These are phyloP conservation scores for Ceratocystis diversiconidia DNA, from an alignment of 2,329 filamentous ascomycete genomes.

Conservation along the genomic window DNA sequence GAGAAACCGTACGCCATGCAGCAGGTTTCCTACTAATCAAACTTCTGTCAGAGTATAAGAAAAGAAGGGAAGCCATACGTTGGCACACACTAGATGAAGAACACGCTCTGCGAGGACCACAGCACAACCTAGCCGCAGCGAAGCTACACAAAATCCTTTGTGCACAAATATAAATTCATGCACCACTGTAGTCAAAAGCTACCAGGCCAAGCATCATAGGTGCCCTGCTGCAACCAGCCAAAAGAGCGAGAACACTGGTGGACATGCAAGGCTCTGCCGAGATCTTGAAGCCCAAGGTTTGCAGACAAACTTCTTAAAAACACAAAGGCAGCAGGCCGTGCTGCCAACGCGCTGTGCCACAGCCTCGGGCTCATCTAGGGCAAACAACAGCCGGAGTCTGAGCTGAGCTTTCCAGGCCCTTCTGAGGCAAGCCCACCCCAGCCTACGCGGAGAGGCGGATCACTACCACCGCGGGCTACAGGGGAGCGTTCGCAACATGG, in stretches of 20 bases:
- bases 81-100: no score
- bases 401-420: background rate
- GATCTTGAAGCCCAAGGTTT: background rate
- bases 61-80: no score
- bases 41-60: no score
- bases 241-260: background rate
- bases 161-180: no score
- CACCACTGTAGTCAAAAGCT: no score
- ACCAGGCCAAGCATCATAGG: no score
- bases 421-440: background rate
- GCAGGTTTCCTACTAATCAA: no score
- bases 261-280: no score
- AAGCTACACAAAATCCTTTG: no score
- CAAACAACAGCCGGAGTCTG: background rate
- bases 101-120: no score
- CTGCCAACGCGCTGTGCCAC: background rate
- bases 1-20: no score
- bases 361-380: background rate
- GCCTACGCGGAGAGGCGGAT: background rate
- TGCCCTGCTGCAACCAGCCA: background rate
- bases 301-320: background rate
- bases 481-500: background rate
- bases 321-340: background rate
- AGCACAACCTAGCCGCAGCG: no score
- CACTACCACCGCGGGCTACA: background rate